Evolutionary conservation across 2,329 filamentous ascomycete species (phyloP), one percentile per base, ranked within the genome.

Genomic region (Aspergillus amoenus): DNA sequence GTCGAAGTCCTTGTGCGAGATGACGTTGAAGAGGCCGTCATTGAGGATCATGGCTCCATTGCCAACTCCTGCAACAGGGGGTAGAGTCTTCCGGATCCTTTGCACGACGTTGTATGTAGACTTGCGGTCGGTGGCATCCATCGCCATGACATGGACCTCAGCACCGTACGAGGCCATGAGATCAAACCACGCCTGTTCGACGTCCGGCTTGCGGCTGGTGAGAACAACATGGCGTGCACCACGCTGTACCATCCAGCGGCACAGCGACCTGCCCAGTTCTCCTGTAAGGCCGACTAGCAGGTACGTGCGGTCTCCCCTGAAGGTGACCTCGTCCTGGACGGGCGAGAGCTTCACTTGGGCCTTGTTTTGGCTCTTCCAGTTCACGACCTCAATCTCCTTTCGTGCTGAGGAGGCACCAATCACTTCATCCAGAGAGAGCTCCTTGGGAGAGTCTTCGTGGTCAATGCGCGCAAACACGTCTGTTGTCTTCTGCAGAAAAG

Each of bases 31-130:
- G 3, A 60, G 27, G 2, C 8, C n/a, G 40, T 64, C 61, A n/a
- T 48, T 9, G 6, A 64, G 52, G 2, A 66, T 47, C 49, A 61
- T 57, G 3, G 61, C 63, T 3, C 50, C 60, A 30, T 61, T 55
- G 7, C 37, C 39, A 6, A 62, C 49, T 12, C 61, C 63, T 0
- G 46, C 57, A 8, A 63, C 43, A 3, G 59, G 59, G n/a, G 59
- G 57, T 12, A 48, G 44, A 18, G 15, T 53, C 11, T 17, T 4
- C 3, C 18, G 12, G 22, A 52, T 52, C 5, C 46, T 41, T 12
- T n/a, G 13, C 17, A 21, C 17, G 7, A 52, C 43, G 12, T 15
- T n/a, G 5, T 11, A 21, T 7, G 37, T 13, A 5, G 50, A 44
- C 15, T 49, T 12, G 13, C n/a, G 30, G 4, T 50, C 24, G 4